These are phyloP conservation scores for Primulina tabacum DNA, from an alignment of 257 asterid species.

Conservation along the genomic window DNA sequence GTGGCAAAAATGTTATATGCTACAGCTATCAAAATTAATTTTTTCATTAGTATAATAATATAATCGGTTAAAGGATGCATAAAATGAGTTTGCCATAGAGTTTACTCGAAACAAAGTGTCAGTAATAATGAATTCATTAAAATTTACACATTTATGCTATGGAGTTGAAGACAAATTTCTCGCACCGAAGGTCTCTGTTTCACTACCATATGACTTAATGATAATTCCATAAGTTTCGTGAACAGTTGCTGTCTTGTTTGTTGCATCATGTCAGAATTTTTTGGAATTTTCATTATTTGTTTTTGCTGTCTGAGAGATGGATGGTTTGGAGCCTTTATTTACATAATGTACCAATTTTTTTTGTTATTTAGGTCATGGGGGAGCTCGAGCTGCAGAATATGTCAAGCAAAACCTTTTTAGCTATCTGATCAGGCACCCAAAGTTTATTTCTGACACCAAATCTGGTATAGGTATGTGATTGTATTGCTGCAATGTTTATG, in stretches of 20 bases:
- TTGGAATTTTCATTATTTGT: neutral
- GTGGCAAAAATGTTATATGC: neutral
- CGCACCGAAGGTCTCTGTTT: neutral
- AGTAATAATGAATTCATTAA: too few species aligned
- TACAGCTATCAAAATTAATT: neutral
- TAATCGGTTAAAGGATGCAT: too few species aligned
- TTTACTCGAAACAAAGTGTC: neutral
- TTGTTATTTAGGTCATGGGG: conserved; percentile 70
- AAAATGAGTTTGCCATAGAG: neutral
- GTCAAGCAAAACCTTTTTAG: conserved; percentile 70
- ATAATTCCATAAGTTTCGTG: neutral
- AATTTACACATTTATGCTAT: neutral
- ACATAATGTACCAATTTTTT: neutral
- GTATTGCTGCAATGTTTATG: neutral
- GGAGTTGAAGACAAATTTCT: neutral
- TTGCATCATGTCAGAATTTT: neutral
- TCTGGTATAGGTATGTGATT: conserved; percentile 61
- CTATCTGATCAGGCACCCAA: conserved; percentile 66
- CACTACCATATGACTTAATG: neutral
- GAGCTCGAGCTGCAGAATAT: conserved; percentile 73
- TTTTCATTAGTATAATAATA: neutral
- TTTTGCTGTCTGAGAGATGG: neutral
- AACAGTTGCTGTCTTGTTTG: neutral
- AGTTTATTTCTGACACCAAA: conserved; percentile 60
- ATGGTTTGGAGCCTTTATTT: neutral